These are phyloP conservation scores for Clavulina sp. DNA, from an alignment of 768 basidiomycete species.

Conservation along the genomic window DNA sequence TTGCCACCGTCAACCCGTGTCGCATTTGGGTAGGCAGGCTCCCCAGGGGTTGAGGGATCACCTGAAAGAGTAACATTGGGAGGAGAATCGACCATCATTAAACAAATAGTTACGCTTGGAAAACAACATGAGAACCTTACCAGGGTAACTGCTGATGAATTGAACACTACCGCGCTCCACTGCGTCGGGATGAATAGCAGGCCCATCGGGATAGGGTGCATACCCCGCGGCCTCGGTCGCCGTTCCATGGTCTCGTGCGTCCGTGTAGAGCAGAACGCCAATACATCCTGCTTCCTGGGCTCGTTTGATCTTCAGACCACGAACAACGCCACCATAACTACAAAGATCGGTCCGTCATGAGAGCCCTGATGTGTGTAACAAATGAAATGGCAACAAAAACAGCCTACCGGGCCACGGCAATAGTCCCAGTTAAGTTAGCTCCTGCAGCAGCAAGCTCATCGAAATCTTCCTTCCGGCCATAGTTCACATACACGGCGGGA, in stretches of 20 bases:
- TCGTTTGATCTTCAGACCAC: slow-evolving; percentile 76
- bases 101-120: neutral
- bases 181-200: slow-evolving; percentile 68
- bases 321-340: slow-evolving; percentile 38
- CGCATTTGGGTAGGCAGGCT: slow-evolving; percentile 70
- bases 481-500: slow-evolving; percentile 71
- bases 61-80: slow-evolving; percentile 18
- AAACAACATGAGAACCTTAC: slow-evolving; percentile 12
- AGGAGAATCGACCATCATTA: too few species aligned
- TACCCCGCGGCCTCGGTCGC: slow-evolving; percentile 65
- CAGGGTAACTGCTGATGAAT: slow-evolving; percentile 46
- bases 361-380: neutral
- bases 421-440: slow-evolving; percentile 54
- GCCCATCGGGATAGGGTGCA: slow-evolving; percentile 61
- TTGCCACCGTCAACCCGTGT: slow-evolving; percentile 41
- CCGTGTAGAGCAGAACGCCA: slow-evolving; percentile 61
- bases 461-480: slow-evolving; percentile 59
- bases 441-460: slow-evolving; percentile 47
- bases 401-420: slow-evolving; percentile 66
- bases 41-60: slow-evolving; percentile 68
- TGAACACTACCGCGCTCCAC: slow-evolving; percentile 78
- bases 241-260: slow-evolving; percentile 70
- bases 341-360: too few species aligned
- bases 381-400: neutral
- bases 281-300: slow-evolving; percentile 71